Percentiles rank a stretch among this genome's conserved stretches.
Conservation (phyloP, 2,329 filamentous ascomycete genomes). For the Geosmithia morbida region DNA sequence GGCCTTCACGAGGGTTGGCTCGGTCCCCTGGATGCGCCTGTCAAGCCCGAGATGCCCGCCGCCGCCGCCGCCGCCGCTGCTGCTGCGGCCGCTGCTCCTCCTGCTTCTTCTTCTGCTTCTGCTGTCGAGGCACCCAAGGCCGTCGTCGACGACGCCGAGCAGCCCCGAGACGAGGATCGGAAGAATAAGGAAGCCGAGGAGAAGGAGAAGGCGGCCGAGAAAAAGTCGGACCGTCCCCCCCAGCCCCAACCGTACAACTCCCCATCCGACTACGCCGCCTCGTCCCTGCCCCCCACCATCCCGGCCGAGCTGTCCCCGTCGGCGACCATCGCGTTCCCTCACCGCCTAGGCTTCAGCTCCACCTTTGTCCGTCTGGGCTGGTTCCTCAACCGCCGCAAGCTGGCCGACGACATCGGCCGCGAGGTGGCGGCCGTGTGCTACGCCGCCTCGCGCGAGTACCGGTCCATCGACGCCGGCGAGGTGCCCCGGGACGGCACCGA, state of each 20-base stretch:
- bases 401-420: conserved; percentile 81
- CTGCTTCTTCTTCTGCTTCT: neutral
- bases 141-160: conserved; percentile 17
- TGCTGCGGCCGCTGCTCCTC: conserved; percentile 5
- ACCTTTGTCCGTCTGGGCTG: conserved; percentile 76
- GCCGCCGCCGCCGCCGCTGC: neutral
- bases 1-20: conserved; percentile 95
- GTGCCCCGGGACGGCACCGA: conserved; percentile 3
- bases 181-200: conserved; percentile 22
- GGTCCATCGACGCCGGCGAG: conserved; percentile 19
- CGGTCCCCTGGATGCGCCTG: conserved; percentile 59
- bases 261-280: conserved; percentile 54
- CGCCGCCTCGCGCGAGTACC: conserved; percentile 36
- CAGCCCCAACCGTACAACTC: conserved; percentile 64
- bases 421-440: conserved; percentile 80
- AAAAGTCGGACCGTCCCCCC: conserved; percentile 41
- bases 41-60: conserved; percentile 9
- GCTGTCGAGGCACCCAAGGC: conserved; percentile 5
- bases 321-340: conserved; percentile 62
- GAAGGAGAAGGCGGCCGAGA: conserved; percentile 28
- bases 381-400: conserved; percentile 68
- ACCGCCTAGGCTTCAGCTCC: conserved; percentile 84
- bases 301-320: conserved; percentile 63
- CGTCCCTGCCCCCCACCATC: conserved; percentile 47
- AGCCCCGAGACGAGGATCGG: no score